Conservation (phyloP, 2,329 filamentous ascomycete genomes). For the Clathrospora elynae region DNA sequence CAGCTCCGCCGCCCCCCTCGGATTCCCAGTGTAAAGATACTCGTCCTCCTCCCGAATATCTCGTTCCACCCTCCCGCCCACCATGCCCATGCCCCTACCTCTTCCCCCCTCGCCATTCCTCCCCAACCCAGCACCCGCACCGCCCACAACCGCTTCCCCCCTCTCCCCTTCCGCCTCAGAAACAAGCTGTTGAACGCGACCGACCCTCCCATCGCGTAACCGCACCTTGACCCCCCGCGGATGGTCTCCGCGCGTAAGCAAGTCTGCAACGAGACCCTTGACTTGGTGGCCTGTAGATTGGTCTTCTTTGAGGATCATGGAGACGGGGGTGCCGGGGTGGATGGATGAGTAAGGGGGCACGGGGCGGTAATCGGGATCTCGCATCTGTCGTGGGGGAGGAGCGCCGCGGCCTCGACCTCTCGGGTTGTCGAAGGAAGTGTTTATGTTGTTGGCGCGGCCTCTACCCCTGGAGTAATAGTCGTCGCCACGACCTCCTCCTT, state of each 20-base stretch:
- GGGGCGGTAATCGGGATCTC: conserved; percentile 17
- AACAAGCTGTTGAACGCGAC: conserved; percentile 70
- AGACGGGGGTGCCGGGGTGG: conserved; percentile 66
- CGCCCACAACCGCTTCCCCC: conserved; percentile 38
- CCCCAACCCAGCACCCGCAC: conserved; percentile 28
- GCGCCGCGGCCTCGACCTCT: background rate
- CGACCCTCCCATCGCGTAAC: conserved; percentile 71
- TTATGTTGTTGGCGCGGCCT: too few relatives aligned
- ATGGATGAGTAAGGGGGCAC: conserved; percentile 45
- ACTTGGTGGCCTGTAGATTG: conserved; percentile 76
- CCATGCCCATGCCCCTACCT: conserved; percentile 10
- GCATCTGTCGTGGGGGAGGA: conserved; percentile 6
- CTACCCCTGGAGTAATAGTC: too few relatives aligned
- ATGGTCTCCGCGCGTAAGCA: conserved; percentile 75
- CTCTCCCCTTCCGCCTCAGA: conserved; percentile 23
- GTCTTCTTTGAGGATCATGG: conserved; percentile 76
- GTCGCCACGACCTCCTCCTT: too few relatives aligned
- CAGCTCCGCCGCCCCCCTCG: conserved; percentile 7
- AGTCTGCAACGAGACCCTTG: conserved; percentile 66
- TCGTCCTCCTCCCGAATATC: conserved; percentile 39
- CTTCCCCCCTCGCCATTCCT: conserved; percentile 31
- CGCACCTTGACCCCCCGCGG: conserved; percentile 80
- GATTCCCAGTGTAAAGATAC: conserved; percentile 34
- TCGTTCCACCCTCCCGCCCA: conserved; percentile 27
- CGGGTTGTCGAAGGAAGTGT: too few relatives aligned